Percentiles rank a stretch among this genome's conserved stretches.
Evolutionary conservation across 106 monocot genomes (phyloP).

Genomic region (Platanthera zijinensis): DNA sequence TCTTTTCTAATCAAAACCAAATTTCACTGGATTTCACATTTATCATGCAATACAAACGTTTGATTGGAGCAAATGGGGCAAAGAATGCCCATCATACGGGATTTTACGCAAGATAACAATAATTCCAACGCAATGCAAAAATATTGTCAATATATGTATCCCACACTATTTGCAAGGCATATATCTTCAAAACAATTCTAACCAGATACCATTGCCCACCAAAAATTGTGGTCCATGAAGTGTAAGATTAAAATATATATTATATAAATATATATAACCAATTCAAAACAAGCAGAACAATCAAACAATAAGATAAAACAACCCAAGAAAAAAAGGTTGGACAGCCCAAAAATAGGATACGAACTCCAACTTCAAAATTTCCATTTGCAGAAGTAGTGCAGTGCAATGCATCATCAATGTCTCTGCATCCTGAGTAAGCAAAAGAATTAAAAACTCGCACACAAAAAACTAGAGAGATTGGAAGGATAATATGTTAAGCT

Average conservation of each 20-base stretch:
- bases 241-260: neutral
- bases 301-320: neutral
- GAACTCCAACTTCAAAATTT: slow-evolving; percentile 99
- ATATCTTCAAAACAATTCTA: neutral
- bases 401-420: slow-evolving; percentile 99
- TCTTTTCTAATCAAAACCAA: neutral
- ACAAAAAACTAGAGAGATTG: neutral
- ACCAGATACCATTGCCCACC: neutral
- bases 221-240: neutral
- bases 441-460: slow-evolving; percentile 2
- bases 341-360: slow-evolving; percentile 57
- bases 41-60: neutral
- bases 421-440: slow-evolving; percentile 74
- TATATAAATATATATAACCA: no score
- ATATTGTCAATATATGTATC: neutral
- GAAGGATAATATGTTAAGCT: slow-evolving; percentile 17
- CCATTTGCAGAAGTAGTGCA: slow-evolving; percentile 80
- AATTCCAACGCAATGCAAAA: neutral
- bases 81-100: neutral
- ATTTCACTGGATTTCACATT: neutral
- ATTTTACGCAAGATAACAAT: neutral
- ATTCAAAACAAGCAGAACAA: neutral
- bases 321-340: neutral
- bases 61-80: neutral
- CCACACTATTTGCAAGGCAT: neutral